phyloP scores from a whole-genome alignment of 306 rosid species.

The Alnus glutinosa region DNA sequence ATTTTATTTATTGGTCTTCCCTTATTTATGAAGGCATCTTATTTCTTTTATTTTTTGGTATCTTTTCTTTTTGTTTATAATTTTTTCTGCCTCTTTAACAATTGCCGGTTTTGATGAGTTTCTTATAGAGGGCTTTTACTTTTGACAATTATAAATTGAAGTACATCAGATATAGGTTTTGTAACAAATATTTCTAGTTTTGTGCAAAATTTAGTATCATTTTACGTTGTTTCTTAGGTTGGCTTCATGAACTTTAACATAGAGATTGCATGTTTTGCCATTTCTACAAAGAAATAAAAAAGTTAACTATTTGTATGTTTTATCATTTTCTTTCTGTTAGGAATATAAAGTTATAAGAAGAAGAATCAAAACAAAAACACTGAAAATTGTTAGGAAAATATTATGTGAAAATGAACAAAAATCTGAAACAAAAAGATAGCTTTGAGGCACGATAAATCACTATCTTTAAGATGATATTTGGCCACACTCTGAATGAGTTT shows the following conservation, averaged over 20 bases:
- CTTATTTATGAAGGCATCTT: not conserved
- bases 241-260: slow-evolving; percentile 39
- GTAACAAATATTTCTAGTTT: not conserved
- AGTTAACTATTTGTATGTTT: too few relatives aligned
- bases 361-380: too few relatives aligned
- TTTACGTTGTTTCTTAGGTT: slow-evolving; percentile 7
- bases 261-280: slow-evolving; percentile 39
- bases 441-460: too few relatives aligned
- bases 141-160: not conserved
- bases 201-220: not conserved
- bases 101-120: not conserved
- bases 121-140: not conserved
- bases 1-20: not conserved
- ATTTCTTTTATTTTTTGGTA: not conserved
- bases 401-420: too few relatives aligned
- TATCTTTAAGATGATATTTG: too few relatives aligned
- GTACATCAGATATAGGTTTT: not conserved
- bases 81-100: not conserved
- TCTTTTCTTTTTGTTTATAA: not conserved
- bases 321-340: too few relatives aligned
- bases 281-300: slow-evolving; percentile 45
- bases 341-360: too few relatives aligned
- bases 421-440: too few relatives aligned
- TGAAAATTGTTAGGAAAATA: too few relatives aligned
- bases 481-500: too few relatives aligned